Evolutionary conservation across 331 rosid genomes (phyloP).

Genomic region (Malus hybrid): DNA sequence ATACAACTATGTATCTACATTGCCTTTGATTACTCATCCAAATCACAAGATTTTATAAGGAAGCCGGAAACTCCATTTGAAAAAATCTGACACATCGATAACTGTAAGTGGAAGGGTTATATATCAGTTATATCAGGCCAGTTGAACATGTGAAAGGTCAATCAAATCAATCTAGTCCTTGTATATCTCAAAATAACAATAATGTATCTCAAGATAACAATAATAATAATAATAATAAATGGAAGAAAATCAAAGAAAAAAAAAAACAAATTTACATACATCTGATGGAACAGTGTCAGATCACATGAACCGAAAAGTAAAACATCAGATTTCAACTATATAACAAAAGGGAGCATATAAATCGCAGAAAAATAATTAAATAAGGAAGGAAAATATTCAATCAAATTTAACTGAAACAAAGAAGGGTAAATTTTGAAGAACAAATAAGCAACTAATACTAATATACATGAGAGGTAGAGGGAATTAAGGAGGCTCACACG

Average conservation of each 20-base stretch:
- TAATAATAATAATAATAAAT: background rate
- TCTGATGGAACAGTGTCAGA: background rate
- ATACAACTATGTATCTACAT: background rate
- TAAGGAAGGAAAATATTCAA: background rate
- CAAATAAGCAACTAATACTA: background rate
- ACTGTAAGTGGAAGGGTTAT: background rate
- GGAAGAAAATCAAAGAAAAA: background rate
- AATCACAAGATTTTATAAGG: background rate
- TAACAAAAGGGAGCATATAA: background rate
- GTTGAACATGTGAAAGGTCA: background rate
- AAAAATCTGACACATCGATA: background rate
- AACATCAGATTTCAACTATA: background rate
- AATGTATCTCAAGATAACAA: background rate
- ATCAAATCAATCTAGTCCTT: background rate
- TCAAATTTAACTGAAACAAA: background rate
- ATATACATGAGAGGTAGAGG: background rate
- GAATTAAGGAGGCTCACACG: conserved; percentile 46
- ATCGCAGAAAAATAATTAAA: background rate
- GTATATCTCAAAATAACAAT: background rate
- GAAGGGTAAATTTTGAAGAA: background rate
- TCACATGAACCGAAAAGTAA: background rate
- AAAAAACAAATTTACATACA: background rate
- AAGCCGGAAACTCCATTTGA: background rate
- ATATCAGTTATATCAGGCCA: background rate
- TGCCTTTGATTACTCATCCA: background rate